A percentile compares a stretch with the other conserved stretches of the same genome.
phyloP scores from a whole-genome alignment of 768 basidiomycete species.

The Leccinum arenicola region DNA sequence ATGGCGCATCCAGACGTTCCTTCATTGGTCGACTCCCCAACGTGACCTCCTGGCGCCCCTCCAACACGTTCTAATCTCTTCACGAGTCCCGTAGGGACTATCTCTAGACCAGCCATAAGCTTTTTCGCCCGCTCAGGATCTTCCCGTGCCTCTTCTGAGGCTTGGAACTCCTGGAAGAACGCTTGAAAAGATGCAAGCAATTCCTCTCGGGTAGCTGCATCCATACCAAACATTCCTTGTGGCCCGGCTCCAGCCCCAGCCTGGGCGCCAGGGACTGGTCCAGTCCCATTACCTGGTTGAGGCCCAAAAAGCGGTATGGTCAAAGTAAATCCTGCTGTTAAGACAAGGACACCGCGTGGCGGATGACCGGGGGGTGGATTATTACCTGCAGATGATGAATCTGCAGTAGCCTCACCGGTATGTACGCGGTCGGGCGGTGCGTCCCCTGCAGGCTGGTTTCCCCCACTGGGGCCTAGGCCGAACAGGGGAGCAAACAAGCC shows the following conservation, averaged over 20 bases:
- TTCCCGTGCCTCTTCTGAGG: conserved; percentile 42
- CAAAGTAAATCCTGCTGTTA: conserved; percentile 34
- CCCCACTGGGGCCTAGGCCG: conserved; percentile 16
- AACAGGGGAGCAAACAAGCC: conserved; percentile 29
- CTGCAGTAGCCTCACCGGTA: conserved; percentile 27
- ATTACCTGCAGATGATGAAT: conserved; percentile 18
- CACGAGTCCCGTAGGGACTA: conserved; percentile 64
- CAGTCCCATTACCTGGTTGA: conserved; percentile 7
- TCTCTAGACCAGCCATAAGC: conserved; percentile 61
- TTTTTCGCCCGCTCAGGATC: conserved; percentile 66
- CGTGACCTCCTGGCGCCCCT: conserved; percentile 34
- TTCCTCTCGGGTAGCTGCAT: conserved; percentile 21
- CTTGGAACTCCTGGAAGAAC: conserved; percentile 29
- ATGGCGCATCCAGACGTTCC: conserved; percentile 56
- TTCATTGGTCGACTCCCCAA: conserved; percentile 34
- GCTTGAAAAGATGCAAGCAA: conserved; percentile 25
- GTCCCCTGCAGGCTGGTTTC: conserved; percentile 14
- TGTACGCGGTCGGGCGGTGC: conserved; percentile 22
- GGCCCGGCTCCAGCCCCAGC: background rate
- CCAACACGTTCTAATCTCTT: conserved; percentile 56
- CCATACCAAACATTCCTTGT: conserved; percentile 15
- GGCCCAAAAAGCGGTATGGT: conserved; percentile 34
- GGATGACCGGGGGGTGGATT: conserved; percentile 23
- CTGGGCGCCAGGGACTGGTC: conserved; percentile 5
- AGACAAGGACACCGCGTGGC: conserved; percentile 21